Evolutionary conservation across 352 stramenopile species (phyloP), one percentile per base, ranked within the genome.

Genomic region (Phytophthora sp.): DNA sequence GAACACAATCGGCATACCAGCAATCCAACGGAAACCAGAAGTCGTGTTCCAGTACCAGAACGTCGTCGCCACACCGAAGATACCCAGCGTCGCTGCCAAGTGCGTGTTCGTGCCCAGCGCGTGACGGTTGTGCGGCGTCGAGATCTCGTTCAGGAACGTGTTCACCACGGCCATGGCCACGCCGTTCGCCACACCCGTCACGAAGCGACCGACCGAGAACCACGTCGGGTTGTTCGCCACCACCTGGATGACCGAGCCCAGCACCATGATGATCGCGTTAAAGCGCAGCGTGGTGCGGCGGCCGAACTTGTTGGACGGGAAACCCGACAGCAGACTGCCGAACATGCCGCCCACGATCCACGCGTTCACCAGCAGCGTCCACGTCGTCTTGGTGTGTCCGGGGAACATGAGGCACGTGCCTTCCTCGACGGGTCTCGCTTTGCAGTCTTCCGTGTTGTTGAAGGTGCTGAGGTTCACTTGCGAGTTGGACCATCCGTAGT

Each of bases 391-490:
- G 2, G 77, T 71, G 62, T 89, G 82, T 8, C 73, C 76, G 2
- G 81, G 73, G 66, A 90, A 88, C 66, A 89, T 78, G 31, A 88
- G 41, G 63, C 80, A 89, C 21, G 72, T 83, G 49, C 72, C 76
- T 21, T 67, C 54, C 2, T 50, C 48, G 0, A 87, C 66, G 0
- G 76, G 80, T 5, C 60, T 59, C 0, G 60, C 76, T 5, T 76
- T 54, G 39, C 80, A 89, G 31, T 66, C 59, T 6, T 71, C 49
- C 28, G 72, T 68, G 63, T 82, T 69, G 59, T 74, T 75, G 54
- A 81, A 87, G n/a, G 52, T 76, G n/a, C 60, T 74, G 23, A 82
- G 52, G 54, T 85, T 87, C 49, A 88, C 53, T 50, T 89, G 75
- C 13, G 68, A 72, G 21, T 78, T 69, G 26, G 69, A 78, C 80